Conservation (phyloP, 345 rosid species). For the Rubroshorea leprosula region DNA sequence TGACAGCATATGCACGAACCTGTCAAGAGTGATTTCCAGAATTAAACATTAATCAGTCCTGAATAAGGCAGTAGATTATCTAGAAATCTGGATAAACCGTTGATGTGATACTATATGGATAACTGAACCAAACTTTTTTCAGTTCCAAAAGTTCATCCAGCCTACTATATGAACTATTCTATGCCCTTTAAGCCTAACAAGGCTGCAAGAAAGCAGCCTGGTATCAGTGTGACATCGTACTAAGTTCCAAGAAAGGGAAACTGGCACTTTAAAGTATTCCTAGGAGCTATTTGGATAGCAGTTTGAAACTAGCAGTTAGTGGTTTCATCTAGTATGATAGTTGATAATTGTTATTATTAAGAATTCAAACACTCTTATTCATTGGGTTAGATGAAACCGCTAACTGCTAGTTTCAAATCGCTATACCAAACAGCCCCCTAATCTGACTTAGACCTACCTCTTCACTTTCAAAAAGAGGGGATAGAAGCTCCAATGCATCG, state of each 20-base stretch:
- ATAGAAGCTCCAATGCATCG: constrained; percentile 93
- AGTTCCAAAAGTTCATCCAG: neutral
- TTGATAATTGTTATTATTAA: too few species aligned
- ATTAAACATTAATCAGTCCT: constrained; percentile 10
- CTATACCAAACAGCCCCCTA: constrained; percentile 2
- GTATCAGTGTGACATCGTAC: neutral
- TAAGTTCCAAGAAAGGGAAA: neutral
- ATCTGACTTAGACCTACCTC: constrained; percentile 47
- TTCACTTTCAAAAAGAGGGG: constrained; percentile 92
- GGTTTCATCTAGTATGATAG: too few species aligned
- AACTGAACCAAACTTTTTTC: neutral
- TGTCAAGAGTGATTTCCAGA: constrained; percentile 27
- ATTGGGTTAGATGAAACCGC: too few species aligned
- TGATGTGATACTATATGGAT: neutral
- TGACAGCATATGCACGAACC: constrained; percentile 99
- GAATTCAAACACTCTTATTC: too few species aligned
- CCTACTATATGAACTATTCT: neutral
- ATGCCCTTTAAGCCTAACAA: neutral
- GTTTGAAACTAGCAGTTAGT: too few species aligned
- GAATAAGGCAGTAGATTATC: constrained; percentile 2
- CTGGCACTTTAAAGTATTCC: neutral
- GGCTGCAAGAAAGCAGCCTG: neutral
- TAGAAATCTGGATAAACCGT: neutral
- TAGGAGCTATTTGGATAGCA: too few species aligned
- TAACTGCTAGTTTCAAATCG: too few species aligned